Percentiles rank a stretch among this genome's conserved stretches.
Evolutionary conservation across 805 yeast genomes (phyloP).

Genomic region (Candida pseudofarinosa): DNA sequence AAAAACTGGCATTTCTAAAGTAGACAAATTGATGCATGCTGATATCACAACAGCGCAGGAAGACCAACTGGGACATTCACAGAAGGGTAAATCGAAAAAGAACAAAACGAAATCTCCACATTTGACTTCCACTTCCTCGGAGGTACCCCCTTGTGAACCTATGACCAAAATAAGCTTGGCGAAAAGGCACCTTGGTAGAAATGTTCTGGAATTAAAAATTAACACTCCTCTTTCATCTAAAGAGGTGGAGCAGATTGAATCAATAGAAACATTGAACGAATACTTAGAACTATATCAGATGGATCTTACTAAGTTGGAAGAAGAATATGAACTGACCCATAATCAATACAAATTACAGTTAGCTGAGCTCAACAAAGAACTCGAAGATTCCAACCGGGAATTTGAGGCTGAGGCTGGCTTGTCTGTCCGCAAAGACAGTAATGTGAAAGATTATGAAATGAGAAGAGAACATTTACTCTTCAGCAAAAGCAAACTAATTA

Average conservation of each 20-base stretch:
- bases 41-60: not conserved
- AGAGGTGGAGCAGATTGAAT: constrained; percentile 14
- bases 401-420: constrained; percentile 31
- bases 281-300: constrained; percentile 23
- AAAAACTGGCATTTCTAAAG: not conserved
- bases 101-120: not conserved
- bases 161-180: not conserved
- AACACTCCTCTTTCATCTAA: constrained; percentile 3
- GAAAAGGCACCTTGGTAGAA: not conserved
- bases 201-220: not conserved
- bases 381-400: constrained; percentile 32
- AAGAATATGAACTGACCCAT: constrained; percentile 18
- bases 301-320: constrained; percentile 18
- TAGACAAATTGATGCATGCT: not conserved
- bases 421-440: constrained; percentile 24
- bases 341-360: constrained; percentile 10
- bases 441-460: constrained; percentile 28
- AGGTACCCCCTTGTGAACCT: not conserved
- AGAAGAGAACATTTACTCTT: constrained; percentile 30
- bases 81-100: no score
- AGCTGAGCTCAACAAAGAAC: constrained; percentile 21
- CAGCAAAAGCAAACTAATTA: constrained; percentile 25
- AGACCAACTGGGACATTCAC: not conserved
- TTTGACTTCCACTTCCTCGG: not conserved
- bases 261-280: constrained; percentile 17